phyloP scores from a whole-genome alignment of 1,139 yeast species.

The Geotrichum carabidarum region DNA sequence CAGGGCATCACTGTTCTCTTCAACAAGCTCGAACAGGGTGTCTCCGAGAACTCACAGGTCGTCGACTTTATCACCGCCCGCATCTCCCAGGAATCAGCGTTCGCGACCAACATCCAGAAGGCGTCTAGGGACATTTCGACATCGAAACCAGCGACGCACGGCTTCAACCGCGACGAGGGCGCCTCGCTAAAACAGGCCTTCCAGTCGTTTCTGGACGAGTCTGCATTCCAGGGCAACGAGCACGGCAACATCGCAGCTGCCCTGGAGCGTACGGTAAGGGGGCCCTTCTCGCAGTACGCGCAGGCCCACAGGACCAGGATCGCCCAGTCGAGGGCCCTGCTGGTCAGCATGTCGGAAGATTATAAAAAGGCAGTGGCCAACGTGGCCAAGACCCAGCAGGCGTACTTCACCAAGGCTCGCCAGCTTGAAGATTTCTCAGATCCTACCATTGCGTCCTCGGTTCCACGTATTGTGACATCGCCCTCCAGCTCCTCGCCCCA shows the following conservation, averaged over 20 bases:
- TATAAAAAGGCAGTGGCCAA: constrained; percentile 45
- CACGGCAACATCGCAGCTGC: constrained; percentile 61
- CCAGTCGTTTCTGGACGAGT: constrained; percentile 47
- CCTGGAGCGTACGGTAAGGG: constrained; percentile 54
- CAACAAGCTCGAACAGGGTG: constrained; percentile 58
- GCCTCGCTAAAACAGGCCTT: constrained; percentile 51
- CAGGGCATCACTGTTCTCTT: constrained; percentile 56
- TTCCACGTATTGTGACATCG: constrained; percentile 18
- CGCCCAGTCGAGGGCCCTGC: constrained; percentile 50
- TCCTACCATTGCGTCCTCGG: constrained; percentile 4
- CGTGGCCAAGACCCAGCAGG: constrained; percentile 55
- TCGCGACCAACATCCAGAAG: constrained; percentile 48
- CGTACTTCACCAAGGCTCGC: constrained; percentile 69
- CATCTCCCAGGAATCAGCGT: constrained; percentile 58
- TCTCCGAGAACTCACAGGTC: constrained; percentile 64
- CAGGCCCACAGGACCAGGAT: constrained; percentile 62
- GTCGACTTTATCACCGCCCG: constrained; percentile 55
- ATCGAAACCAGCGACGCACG: constrained; percentile 22
- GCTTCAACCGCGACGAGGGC: constrained; percentile 41
- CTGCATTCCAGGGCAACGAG: constrained; percentile 56
- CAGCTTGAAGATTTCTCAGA: constrained; percentile 51
- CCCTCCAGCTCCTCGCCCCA: constrained; percentile 7
- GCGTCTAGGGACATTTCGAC: constrained; percentile 2
- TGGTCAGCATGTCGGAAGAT: constrained; percentile 46
- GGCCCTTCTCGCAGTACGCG: constrained; percentile 71